Base-by-base conservation (phyloP, 495 filamentous ascomycete genomes). In the Hypoxylon trugodes region DNA sequence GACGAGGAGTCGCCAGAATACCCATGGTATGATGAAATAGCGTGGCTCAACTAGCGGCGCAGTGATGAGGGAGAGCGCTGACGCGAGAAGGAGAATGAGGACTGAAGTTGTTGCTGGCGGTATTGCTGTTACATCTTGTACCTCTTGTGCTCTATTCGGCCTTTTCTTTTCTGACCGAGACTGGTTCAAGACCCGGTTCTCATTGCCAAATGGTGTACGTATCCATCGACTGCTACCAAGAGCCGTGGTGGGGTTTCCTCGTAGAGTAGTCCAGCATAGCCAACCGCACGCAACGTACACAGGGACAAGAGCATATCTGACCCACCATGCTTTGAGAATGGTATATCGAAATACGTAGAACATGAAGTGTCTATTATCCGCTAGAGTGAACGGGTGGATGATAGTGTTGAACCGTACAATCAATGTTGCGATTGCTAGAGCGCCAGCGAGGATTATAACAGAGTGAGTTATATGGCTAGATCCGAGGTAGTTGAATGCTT, bases 281-380 rank as follows among this genome's bases (percentile, higher is more conserved):
- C 85, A 74, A 77, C 88, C 53, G 79, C 64, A 66, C 85, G 81
- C 63, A 87, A 75, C 68, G 55, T 82, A 81, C 0, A 65, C 69
- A 0, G 86, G 79, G 0, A 87, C 86, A 2, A 88, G 86, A 12
- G 83, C 71, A 70, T 96, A 96, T 28, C 89, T 87, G 10, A 90
- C 69, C 13, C 76, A 73, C 1, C 82, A 77, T 52, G 91, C 85
- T 18, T 78, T 77, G 2, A 84, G 81, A 49, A 96, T 86, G 8
- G 92, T 88, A 61, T 96, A 84, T 0, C 92, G 89, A 78, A 98
- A 98, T 55, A 95, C 80, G 74, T 98, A 98, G 77, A 98, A 98
- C 53, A 95, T 85, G 77, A 96, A 98, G 72, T 98, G 96, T 2
- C 95, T 82, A 76, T 98, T 98, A 72, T 98, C 95, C 24, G 95